Evolutionary conservation across 2,329 filamentous ascomycete genomes (phyloP), one percentile per base, ranked within the genome.

Genomic region (Trichoderma hamatum): DNA sequence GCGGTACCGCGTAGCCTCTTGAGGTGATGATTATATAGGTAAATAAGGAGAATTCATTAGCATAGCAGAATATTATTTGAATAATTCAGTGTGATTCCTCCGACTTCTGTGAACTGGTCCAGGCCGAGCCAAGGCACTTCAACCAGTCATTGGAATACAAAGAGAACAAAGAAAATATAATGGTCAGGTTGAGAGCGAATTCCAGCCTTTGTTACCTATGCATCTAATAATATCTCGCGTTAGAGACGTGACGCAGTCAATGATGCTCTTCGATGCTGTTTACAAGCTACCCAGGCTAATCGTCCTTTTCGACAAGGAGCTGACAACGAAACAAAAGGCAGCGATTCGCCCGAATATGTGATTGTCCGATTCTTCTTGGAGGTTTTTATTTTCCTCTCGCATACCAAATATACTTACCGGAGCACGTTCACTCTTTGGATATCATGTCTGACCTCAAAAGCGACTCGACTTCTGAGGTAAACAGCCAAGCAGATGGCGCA

Each of bases 391-490:
- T 3, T n/a, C n/a, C 13, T 30, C 14, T 30, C 4, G 10, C 3
- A 56, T 28, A 6, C 16, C 9, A 16, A n/a, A 56, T 6, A 28
- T 56, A 30, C 14, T 10, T 14, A 9, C 10, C 13, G 14, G 28
- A 14, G 3, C 16, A 46, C 26, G 32, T 39, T 39, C 1, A 34
- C 1, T 2, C 16, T 36, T 0, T 19, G 2, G 5, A 39, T 14
- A 49, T 19, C n/a, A 68, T 68, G 66, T 36, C 51, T 13, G 26
- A 24, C 9, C 21, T 36, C 21, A 28, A 63, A n/a, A 28, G 16
- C 36, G 21, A 26, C 21, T 63, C 51, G 14, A 24, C 16, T 13
- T 59, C 11, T 14, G 59, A 63, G 16, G 16, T n/a, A n/a, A 62
- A 21, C 51, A 21, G 28, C 19, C 59, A 56, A 11, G 21, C 28